phyloP scores from a whole-genome alignment of 2,329 filamentous ascomycete genomes.

The Penicillium fuscoglaucum region DNA sequence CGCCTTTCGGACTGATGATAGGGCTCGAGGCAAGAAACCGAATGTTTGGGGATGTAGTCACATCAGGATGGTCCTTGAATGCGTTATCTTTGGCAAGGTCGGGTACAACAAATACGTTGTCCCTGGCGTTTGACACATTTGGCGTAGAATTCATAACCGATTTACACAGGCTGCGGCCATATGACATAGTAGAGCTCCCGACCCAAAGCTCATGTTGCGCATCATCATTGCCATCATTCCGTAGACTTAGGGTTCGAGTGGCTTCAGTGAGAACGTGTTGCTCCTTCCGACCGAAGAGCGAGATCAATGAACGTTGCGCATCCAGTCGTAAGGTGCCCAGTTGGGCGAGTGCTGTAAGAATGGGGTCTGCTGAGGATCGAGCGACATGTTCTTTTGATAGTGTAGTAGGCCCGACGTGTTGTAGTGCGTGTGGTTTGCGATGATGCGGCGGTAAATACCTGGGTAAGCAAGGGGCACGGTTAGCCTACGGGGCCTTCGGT shows the following conservation, averaged over 20 bases:
- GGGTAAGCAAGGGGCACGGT: neutral
- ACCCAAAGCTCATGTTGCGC: slow-evolving; percentile 13
- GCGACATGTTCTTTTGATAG: neutral
- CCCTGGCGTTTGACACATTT: neutral
- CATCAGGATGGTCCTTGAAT: slow-evolving; percentile 35
- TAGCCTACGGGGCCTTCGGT: neutral
- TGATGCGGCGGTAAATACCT: slow-evolving; percentile 12
- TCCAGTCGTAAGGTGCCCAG: slow-evolving; percentile 27
- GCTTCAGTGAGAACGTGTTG: slow-evolving; percentile 32
- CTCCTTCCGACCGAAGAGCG: slow-evolving; percentile 27
- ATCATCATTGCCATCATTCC: slow-evolving; percentile 10
- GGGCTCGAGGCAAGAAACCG: slow-evolving; percentile 58
- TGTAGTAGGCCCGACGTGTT: slow-evolving; percentile 5
- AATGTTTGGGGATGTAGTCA: slow-evolving; percentile 29
- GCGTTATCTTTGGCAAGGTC: slow-evolving; percentile 35
- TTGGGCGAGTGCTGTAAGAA: slow-evolving; percentile 31
- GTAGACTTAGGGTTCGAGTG: slow-evolving; percentile 23
- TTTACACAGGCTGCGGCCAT: slow-evolving; percentile 18
- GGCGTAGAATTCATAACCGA: neutral
- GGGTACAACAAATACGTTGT: slow-evolving; percentile 25
- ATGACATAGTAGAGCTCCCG: slow-evolving; percentile 18
- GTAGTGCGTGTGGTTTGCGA: neutral
- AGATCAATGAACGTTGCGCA: slow-evolving; percentile 27
- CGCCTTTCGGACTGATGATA: slow-evolving; percentile 55
- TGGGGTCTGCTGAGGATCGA: slow-evolving; percentile 17